These are phyloP conservation scores for Dictyostelium citrinum DNA, from an alignment of 78 protist species.

Conservation along the genomic window DNA sequence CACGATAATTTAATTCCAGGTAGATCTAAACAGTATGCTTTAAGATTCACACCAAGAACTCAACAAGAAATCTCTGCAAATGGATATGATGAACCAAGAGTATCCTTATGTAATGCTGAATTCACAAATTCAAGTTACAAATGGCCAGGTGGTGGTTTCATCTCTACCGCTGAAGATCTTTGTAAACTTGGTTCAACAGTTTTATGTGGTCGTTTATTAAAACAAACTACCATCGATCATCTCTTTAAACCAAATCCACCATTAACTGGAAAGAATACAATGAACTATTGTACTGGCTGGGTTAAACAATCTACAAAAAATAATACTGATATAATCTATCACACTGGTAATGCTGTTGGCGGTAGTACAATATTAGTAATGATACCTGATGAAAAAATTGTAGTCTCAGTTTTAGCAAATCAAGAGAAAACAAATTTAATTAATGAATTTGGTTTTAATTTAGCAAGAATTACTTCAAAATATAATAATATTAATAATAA, in stretches of 20 bases:
- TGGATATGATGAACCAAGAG: background rate
- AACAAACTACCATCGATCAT: background rate
- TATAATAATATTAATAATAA: background rate
- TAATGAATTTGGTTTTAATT: background rate
- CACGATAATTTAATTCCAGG: conserved; percentile 22
- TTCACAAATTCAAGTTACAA: conserved; percentile 40
- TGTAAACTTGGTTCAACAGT: conserved; percentile 36
- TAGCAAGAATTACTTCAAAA: conserved; percentile 14
- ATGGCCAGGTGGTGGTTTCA: conserved; percentile 68
- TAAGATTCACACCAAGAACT: background rate
- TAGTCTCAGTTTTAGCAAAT: conserved; percentile 40
- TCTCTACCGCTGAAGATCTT: conserved; percentile 20
- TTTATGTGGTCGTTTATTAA: background rate
- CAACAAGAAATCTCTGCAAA: background rate
- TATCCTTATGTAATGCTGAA: conserved; percentile 27
- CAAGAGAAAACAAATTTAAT: conserved; percentile 3
- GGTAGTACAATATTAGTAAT: conserved; percentile 2
- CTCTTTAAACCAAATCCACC: conserved; percentile 22
- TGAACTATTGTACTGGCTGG: conserved; percentile 54
- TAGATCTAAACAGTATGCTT: conserved; percentile 26
- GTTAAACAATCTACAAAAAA: background rate
- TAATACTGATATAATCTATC: conserved; percentile 8
- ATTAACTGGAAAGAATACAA: background rate
- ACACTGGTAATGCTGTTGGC: conserved; percentile 69
- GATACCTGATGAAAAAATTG: conserved; percentile 22